phyloP scores from a whole-genome alignment of 2,329 filamentous ascomycete species.

The Clonostachys byssicola region DNA sequence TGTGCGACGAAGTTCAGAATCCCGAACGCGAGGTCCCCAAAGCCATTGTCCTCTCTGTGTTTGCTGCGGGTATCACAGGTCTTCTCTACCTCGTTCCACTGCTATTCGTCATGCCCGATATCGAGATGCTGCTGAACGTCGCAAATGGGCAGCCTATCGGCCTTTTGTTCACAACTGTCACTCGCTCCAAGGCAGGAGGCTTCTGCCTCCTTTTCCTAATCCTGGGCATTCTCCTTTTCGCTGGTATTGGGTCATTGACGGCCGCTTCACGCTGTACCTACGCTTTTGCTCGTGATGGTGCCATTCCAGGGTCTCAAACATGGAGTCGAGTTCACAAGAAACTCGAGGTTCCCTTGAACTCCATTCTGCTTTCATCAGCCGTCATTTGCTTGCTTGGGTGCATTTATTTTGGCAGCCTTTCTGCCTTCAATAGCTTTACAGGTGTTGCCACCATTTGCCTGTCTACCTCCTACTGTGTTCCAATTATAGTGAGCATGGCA shows the following conservation, averaged over 20 bases:
- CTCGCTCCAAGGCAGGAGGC: conserved; percentile 67
- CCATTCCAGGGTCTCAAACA: conserved; percentile 64
- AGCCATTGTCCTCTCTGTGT: conserved; percentile 64
- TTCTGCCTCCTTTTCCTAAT: conserved; percentile 74
- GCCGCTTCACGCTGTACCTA: conserved; percentile 72
- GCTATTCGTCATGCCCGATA: conserved; percentile 70
- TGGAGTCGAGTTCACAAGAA: conserved; percentile 63
- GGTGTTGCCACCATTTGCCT: conserved; percentile 78
- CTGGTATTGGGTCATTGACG: conserved; percentile 72
- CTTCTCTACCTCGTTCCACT: conserved; percentile 65
- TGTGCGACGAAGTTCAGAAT: conserved; percentile 58
- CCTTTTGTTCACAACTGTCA: conserved; percentile 70
- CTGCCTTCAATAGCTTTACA: conserved; percentile 77
- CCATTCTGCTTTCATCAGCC: conserved; percentile 61
- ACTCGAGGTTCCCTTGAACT: conserved; percentile 67
- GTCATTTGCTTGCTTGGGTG: conserved; percentile 70
- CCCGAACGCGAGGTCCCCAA: conserved; percentile 58
- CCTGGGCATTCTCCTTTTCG: conserved; percentile 73
- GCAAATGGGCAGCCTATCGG: conserved; percentile 74
- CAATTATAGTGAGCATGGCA: conserved; percentile 67
- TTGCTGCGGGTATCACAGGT: conserved; percentile 61
- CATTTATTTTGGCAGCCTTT: conserved; percentile 75
- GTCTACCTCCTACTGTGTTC: conserved; percentile 70
- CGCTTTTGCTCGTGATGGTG: conserved; percentile 71
- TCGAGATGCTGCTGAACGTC: conserved; percentile 58